Base-by-base conservation (phyloP, 768 basidiomycete species). In the Mycena sanguinolenta region DNA sequence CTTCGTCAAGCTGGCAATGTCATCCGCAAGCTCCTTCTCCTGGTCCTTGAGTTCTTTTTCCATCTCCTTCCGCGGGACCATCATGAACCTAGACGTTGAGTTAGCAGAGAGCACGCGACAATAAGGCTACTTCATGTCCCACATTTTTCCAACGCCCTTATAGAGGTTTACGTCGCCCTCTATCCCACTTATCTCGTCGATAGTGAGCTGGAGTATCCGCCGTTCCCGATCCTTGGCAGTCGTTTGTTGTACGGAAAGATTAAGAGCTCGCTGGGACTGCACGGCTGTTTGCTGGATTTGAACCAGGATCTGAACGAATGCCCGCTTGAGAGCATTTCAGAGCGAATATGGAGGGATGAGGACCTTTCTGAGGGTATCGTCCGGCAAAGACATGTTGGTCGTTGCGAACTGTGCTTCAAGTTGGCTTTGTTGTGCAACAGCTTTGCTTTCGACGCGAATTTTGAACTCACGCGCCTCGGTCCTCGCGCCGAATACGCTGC, bases 121-220 rank as follows among this genome's bases (percentile, higher is more conserved):
- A 27, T 25, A 58, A n/a, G n/a, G n/a, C n/a, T n/a, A n/a, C n/a
- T n/a, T 46, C n/a, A 10, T 32, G 27, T 73, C 89, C 71, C 72
- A 97, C 97, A 97, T 97, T 82, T 98, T 98, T 36, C 97, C 97
- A 53, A 98, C 94, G 55, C 97, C 97, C 76, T 93, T 96, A 83
- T 97, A 98, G 75, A 98, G 83, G 76, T 92, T 95, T 16, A 93
- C 91, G 69, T 92, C 87, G 30, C 88, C 89, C 73, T 90, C 85
- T 58, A 96, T 88, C 39, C 86, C 83, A 36, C 84, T 84, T 71
- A 98, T 90, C 79, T 98, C 96, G 73, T 92, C 88, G 63, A 93
- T 92, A 0, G 97, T 98, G 25, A 98, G 86, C 80, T 96, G 94
- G 19, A 97, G 84, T 60, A 97, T 96, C 70, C 93, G 90, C 32